Conservation (phyloP, 2,329 filamentous ascomycete species). For the Davidsoniella neocaledoniae region DNA sequence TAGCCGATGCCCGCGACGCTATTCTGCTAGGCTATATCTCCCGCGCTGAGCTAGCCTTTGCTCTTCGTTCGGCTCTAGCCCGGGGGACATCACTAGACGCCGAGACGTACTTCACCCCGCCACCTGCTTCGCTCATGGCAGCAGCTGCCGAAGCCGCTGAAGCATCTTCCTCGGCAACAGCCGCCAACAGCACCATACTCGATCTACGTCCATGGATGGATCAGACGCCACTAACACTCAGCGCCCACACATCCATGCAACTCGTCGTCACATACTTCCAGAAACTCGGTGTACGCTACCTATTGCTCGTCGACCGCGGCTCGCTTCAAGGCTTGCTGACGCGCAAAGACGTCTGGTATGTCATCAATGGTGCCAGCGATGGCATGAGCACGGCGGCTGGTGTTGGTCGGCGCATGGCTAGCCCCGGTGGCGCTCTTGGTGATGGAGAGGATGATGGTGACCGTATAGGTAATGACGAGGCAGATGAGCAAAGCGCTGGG, state of each 20-base stretch:
- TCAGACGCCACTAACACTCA: constrained; percentile 85
- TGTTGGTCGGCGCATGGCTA: neutral
- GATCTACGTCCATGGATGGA: constrained; percentile 98
- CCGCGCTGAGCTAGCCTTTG: constrained; percentile 73
- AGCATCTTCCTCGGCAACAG: constrained; percentile 25
- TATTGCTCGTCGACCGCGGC: constrained; percentile 73
- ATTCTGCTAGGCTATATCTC: constrained; percentile 86
- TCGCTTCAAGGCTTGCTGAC: constrained; percentile 72
- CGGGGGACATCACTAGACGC: constrained; percentile 49
- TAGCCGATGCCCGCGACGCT: constrained; percentile 60
- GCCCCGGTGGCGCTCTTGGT: neutral
- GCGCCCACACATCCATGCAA: constrained; percentile 57
- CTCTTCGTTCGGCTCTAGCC: constrained; percentile 41
- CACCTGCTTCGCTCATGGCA: constrained; percentile 46
- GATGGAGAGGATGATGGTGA: constrained; percentile 5
- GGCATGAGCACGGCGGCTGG: constrained; percentile 28
- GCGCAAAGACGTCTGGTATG: constrained; percentile 95
- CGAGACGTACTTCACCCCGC: constrained; percentile 71
- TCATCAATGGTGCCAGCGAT: constrained; percentile 60
- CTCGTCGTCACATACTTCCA: constrained; percentile 90
- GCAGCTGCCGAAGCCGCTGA: constrained; percentile 20
- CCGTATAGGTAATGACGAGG: constrained; percentile 3
- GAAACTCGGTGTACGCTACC: constrained; percentile 77
- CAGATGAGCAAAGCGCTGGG: constrained; percentile 15
- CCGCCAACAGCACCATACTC: constrained; percentile 32